These are phyloP conservation scores for Rickenella mellea DNA, from an alignment of 768 basidiomycete species.

Conservation along the genomic window DNA sequence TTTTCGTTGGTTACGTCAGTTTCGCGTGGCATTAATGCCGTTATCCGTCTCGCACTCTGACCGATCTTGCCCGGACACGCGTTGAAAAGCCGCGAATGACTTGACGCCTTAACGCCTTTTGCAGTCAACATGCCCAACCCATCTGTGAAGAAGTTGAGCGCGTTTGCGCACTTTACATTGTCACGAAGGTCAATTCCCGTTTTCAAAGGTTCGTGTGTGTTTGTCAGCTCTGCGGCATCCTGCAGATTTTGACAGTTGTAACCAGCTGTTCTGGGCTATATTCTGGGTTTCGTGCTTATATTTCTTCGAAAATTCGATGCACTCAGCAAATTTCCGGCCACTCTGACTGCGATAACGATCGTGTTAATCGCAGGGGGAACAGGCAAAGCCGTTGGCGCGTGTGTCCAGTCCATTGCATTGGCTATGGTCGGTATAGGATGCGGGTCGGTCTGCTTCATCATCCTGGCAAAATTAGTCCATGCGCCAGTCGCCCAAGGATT, in stretches of 20 bases:
- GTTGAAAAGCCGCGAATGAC: no score
- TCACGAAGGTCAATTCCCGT: not conserved
- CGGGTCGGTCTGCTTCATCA: conserved; percentile 16
- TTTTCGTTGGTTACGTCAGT: no score
- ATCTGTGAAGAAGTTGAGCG: not conserved
- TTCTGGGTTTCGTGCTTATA: conserved; percentile 15
- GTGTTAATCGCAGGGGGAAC: conserved; percentile 15
- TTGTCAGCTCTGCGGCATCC: not conserved
- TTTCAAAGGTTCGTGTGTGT: not conserved
- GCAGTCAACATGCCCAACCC: no score
- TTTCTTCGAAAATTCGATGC: conserved; percentile 13
- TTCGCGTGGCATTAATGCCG: no score
- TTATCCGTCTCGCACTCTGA: no score
- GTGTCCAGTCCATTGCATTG: conserved; percentile 10
- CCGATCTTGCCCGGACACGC: no score
- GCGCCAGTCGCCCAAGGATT: conserved; percentile 20
- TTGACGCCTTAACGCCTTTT: no score
- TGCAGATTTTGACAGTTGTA: not conserved
- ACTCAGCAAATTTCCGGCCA: conserved; percentile 12
- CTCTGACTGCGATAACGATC: conserved; percentile 14
- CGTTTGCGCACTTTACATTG: not conserved
- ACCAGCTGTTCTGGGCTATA: conserved; percentile 14
- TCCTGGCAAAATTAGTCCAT: conserved; percentile 17
- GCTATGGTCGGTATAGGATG: conserved; percentile 12
- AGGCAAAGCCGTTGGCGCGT: conserved; percentile 13